Evolutionary conservation across 2,329 filamentous ascomycete genomes (phyloP).

Genomic region (Fusarium sp.): DNA sequence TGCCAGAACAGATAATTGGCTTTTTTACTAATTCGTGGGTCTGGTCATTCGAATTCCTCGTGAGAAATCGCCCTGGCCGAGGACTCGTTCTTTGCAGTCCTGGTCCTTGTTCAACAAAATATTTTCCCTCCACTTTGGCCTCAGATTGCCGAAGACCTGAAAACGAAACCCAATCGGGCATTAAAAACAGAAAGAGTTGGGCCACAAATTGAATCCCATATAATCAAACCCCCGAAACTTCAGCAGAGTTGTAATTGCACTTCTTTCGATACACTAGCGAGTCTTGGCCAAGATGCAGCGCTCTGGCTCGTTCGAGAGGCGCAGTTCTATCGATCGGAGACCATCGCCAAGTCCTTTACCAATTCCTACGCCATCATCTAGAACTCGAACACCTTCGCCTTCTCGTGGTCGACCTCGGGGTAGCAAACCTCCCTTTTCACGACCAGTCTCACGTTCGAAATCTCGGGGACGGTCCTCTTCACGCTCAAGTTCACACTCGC

Average conservation of each 20-base stretch:
- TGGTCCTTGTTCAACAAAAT: conserved; percentile 24
- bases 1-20: background rate
- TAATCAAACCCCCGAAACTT: conserved; percentile 3
- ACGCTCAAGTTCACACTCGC: conserved; percentile 40
- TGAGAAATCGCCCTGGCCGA: background rate
- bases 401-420: conserved; percentile 28
- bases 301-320: conserved; percentile 37
- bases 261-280: conserved; percentile 5
- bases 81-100: conserved; percentile 13
- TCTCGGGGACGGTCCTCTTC: conserved; percentile 31
- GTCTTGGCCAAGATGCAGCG: conserved; percentile 35
- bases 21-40: conserved; percentile 18
- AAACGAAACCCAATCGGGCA: conserved; percentile 18
- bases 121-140: background rate
- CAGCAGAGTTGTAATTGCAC: background rate
- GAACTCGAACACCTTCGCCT: conserved; percentile 28
- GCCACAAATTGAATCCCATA: conserved; percentile 11
- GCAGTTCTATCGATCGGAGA: conserved; percentile 29
- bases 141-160: conserved; percentile 13
- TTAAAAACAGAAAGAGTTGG: background rate
- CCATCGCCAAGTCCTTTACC: conserved; percentile 23
- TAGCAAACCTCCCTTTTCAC: conserved; percentile 2
- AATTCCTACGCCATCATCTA: conserved; percentile 17
- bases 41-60: conserved; percentile 8
- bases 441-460: conserved; percentile 23